A percentile compares a stretch with the other conserved stretches of the same genome.
Conservation (phyloP, 768 basidiomycete species). For the Chlorophyllum brunneum region DNA sequence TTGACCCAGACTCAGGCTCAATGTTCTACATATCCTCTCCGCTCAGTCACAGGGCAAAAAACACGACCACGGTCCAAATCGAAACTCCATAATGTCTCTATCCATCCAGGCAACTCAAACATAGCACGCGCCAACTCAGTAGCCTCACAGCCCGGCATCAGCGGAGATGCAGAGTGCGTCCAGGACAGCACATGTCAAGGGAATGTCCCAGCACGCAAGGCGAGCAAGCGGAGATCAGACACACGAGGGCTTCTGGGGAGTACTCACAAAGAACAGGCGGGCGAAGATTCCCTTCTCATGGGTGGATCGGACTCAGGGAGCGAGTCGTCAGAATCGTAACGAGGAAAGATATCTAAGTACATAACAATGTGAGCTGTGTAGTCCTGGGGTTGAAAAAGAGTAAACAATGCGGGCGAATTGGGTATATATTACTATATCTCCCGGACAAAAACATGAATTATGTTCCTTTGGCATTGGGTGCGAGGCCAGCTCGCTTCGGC, state of each 20-base stretch:
- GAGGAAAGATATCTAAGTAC: not conserved
- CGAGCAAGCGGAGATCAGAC: slow-evolving; percentile 45
- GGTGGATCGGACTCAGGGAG: not conserved
- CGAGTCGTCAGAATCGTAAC: not conserved
- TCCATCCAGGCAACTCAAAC: slow-evolving; percentile 61
- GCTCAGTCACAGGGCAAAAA: slow-evolving; percentile 17
- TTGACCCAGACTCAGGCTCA: slow-evolving; percentile 16
- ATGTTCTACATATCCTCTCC: slow-evolving; percentile 15
- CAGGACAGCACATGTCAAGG: slow-evolving; percentile 30
- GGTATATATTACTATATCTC: not conserved
- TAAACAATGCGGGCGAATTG: slow-evolving; percentile 4
- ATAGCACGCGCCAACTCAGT: slow-evolving; percentile 62
- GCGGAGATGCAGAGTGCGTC: slow-evolving; percentile 45
- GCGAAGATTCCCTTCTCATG: not conserved
- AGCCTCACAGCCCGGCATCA: slow-evolving; percentile 52
- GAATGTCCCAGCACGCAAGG: slow-evolving; percentile 43
- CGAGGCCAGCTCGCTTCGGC: slow-evolving; percentile 36
- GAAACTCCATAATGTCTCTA: slow-evolving; percentile 57
- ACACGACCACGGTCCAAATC: slow-evolving; percentile 45
- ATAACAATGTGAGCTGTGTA: not conserved
- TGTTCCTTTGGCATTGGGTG: slow-evolving; percentile 20
- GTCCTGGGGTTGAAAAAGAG: slow-evolving; percentile 15
- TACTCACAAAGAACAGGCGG: not conserved
- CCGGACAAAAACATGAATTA: not conserved
- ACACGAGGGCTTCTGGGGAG: slow-evolving; percentile 40